phyloP scores from a whole-genome alignment of 148 eudicot species.

The Pharnaceum exiguum region DNA sequence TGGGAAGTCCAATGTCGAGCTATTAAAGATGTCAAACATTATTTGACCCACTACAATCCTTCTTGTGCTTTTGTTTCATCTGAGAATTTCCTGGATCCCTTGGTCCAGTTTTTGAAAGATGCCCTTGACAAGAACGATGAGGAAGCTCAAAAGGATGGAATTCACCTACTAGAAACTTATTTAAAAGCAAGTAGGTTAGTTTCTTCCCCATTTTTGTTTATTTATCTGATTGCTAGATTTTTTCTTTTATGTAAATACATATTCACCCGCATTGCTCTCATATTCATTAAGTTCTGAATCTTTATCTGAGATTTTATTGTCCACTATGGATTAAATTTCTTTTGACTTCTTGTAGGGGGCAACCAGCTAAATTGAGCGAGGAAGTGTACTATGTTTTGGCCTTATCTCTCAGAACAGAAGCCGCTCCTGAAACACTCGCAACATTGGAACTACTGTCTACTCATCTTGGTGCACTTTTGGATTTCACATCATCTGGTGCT shows the following conservation, averaged over 20 bases:
- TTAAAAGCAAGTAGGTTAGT: slow-evolving; percentile 52
- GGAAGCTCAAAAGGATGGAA: slow-evolving; percentile 54
- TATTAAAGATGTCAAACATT: slow-evolving; percentile 43
- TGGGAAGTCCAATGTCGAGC: slow-evolving; percentile 60
- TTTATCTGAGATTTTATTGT: background rate
- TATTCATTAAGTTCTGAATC: background rate
- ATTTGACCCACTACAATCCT: slow-evolving; percentile 30
- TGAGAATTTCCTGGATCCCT: slow-evolving; percentile 45
- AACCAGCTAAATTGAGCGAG: slow-evolving; percentile 27
- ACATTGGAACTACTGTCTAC: slow-evolving; percentile 45
- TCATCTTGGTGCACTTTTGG: slow-evolving; percentile 20
- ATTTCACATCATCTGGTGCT: slow-evolving; percentile 43
- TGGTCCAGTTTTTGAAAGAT: slow-evolving; percentile 49
- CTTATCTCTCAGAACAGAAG: slow-evolving; percentile 46
- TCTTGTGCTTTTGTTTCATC: slow-evolving; percentile 32
- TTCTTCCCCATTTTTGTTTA: slow-evolving; percentile 5
- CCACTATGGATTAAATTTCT: background rate
- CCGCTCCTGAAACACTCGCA: slow-evolving; percentile 46
- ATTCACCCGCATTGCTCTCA: too few species aligned
- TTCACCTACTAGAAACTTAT: slow-evolving; percentile 37
- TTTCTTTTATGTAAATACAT: background rate
- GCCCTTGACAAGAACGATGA: slow-evolving; percentile 39
- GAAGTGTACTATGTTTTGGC: slow-evolving; percentile 50
- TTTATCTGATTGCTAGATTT: too few species aligned
- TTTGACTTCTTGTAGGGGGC: slow-evolving; percentile 36